Percentiles rank a stretch among this genome's conserved stretches.
These are phyloP conservation scores for Trametopsis cervina DNA, from an alignment of 768 basidiomycete genomes.

Conservation along the genomic window DNA sequence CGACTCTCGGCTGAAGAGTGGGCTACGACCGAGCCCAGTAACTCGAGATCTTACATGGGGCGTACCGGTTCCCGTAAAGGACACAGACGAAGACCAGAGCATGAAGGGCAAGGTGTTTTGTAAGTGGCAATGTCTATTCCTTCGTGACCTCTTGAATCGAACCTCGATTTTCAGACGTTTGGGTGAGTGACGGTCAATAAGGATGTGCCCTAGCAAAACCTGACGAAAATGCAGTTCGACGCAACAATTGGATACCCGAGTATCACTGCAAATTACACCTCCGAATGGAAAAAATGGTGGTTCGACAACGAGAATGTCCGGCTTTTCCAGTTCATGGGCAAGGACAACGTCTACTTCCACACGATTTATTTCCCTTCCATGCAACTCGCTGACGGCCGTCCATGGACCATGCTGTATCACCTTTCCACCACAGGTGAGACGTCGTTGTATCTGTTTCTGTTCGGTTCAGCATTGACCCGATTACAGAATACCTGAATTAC, in stretches of 20 bases:
- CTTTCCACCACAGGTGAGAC: slow-evolving; percentile 85
- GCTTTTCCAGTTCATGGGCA: slow-evolving; percentile 99
- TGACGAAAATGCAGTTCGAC: slow-evolving; percentile 60
- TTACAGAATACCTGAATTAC: slow-evolving; percentile 90
- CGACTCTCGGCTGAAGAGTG: slow-evolving; percentile 80
- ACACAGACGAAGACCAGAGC: slow-evolving; percentile 68
- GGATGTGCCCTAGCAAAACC: too few species aligned
- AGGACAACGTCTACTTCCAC: slow-evolving; percentile 99
- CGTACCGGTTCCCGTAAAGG: slow-evolving; percentile 76
- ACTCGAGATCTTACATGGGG: slow-evolving; percentile 97
- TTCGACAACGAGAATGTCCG: slow-evolving; percentile 82
- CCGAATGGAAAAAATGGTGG: slow-evolving; percentile 98
- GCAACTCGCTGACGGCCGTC: slow-evolving; percentile 79
- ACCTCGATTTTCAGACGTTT: slow-evolving; percentile 58
- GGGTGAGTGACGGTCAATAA: slow-evolving; percentile 71
- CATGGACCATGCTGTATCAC: slow-evolving; percentile 93
- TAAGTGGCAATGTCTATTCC: slow-evolving; percentile 36
- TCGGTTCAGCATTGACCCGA: not conserved
- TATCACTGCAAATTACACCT: slow-evolving; percentile 92
- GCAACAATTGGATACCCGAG: slow-evolving; percentile 96
- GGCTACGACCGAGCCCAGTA: slow-evolving; percentile 82
- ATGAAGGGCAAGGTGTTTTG: slow-evolving; percentile 96
- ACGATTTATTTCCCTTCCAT: slow-evolving; percentile 92
- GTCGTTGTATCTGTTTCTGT: not conserved
- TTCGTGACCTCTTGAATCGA: not conserved